Percentiles rank a stretch among this genome's conserved stretches.
Evolutionary conservation across 1,139 yeast genomes (phyloP).

Genomic region (Candida frijolesensis): DNA sequence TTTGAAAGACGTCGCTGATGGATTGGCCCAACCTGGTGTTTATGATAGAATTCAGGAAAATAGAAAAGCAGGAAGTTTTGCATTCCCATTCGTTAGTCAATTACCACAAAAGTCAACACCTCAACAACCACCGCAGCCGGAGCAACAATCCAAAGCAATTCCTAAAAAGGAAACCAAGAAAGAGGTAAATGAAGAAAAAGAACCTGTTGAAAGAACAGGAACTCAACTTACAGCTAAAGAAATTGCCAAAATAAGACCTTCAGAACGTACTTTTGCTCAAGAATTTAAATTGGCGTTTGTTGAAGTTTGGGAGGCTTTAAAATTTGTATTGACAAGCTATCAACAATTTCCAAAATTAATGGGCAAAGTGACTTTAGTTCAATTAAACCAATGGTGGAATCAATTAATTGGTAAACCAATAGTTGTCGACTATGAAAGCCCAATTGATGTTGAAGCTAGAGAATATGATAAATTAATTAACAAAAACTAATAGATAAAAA

Average conservation of each 20-base stretch:
- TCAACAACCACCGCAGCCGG: constrained; percentile 12
- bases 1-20: constrained; percentile 43
- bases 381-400: constrained; percentile 69
- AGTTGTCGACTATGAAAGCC: constrained; percentile 15
- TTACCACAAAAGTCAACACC: constrained; percentile 15
- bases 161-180: background rate
- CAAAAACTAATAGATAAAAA: constrained; percentile 1
- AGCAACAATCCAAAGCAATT: background rate
- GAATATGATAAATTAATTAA: constrained; percentile 15
- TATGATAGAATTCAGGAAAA: constrained; percentile 33
- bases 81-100: constrained; percentile 38
- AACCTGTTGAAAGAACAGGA: constrained; percentile 4
- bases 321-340: constrained; percentile 70
- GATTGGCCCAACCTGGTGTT: constrained; percentile 45
- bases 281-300: constrained; percentile 56
- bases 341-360: constrained; percentile 66
- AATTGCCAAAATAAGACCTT: constrained; percentile 12
- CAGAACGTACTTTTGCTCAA: constrained; percentile 29
- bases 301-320: constrained; percentile 64
- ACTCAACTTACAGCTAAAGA: constrained; percentile 10
- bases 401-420: constrained; percentile 58
- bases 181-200: constrained; percentile 3
- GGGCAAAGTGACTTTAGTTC: constrained; percentile 50
- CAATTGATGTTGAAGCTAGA: constrained; percentile 14
- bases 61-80: constrained; percentile 30